These are phyloP conservation scores for Cicer judaicum DNA, from an alignment of 306 rosid species.

Conservation along the genomic window DNA sequence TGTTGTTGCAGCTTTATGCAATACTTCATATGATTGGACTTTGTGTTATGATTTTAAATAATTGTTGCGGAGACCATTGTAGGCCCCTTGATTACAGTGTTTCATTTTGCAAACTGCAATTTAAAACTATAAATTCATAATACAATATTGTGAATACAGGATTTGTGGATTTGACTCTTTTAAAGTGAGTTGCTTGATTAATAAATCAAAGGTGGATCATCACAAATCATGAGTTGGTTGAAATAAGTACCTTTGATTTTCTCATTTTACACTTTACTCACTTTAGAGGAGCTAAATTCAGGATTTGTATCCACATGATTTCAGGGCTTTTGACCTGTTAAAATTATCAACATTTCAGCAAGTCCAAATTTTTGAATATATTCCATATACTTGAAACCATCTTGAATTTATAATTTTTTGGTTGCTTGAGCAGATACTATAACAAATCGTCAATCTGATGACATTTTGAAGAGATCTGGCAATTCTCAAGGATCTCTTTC, in stretches of 20 bases:
- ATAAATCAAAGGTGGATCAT: too few relatives aligned
- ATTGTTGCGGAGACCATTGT: not conserved
- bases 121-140: not conserved
- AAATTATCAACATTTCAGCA: not conserved
- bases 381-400: conserved; percentile 16
- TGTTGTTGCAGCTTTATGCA: too few relatives aligned
- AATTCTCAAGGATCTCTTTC: conserved; percentile 54
- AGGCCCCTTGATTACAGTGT: too few relatives aligned
- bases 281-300: too few relatives aligned
- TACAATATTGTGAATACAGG: conserved; percentile 8
- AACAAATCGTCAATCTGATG: conserved; percentile 55
- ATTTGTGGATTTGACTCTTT: too few relatives aligned
- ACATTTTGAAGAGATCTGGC: conserved; percentile 52
- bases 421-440: conserved; percentile 55
- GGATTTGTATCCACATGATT: not conserved
- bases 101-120: not conserved
- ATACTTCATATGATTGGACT: too few relatives aligned
- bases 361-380: not conserved
- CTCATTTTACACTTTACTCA: too few relatives aligned
- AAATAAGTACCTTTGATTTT: too few relatives aligned
- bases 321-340: not conserved
- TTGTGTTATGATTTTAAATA: too few relatives aligned
- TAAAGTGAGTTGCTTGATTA: too few relatives aligned
- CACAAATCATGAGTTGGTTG: too few relatives aligned
- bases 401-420: conserved; percentile 35